Conservation (phyloP, 306 rosid species). For the Cercis canadensis region DNA sequence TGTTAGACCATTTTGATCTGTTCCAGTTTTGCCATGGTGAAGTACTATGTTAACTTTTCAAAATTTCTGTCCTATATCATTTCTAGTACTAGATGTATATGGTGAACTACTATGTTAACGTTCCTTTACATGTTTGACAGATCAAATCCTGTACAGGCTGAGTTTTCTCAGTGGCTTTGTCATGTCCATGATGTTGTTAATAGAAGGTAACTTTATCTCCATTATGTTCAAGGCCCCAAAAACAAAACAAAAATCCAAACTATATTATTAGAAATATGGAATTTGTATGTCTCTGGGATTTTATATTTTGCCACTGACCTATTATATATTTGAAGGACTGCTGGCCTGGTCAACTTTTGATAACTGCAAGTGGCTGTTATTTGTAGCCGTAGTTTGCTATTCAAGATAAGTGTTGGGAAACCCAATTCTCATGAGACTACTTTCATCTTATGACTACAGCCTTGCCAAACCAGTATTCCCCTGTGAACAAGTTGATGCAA, state of each 20-base stretch:
- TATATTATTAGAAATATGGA: background rate
- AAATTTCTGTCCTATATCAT: too few relatives aligned
- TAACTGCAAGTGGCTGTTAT: too few relatives aligned
- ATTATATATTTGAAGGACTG: background rate
- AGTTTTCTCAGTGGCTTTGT: constrained; percentile 79
- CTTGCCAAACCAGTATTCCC: constrained; percentile 76
- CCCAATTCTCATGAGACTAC: constrained; percentile 20
- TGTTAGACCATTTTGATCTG: background rate
- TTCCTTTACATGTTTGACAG: constrained; percentile 53
- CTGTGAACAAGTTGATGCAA: constrained; percentile 83
- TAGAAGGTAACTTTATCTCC: constrained; percentile 60
- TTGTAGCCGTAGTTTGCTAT: too few relatives aligned
- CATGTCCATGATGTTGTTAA: constrained; percentile 86
- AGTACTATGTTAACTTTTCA: too few relatives aligned
- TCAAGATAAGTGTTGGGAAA: background rate
- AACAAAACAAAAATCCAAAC: too few relatives aligned
- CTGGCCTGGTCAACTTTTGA: too few relatives aligned
- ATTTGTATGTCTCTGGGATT: background rate
- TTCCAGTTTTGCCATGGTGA: too few relatives aligned
- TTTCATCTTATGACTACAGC: constrained; percentile 50
- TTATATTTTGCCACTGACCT: background rate
- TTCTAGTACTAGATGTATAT: too few relatives aligned
- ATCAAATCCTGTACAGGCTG: constrained; percentile 82
- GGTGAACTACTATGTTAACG: too few relatives aligned
- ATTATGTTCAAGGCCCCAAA: background rate